A percentile compares a stretch with the other conserved stretches of the same genome.
Conservation (phyloP, 2,329 filamentous ascomycete species). For the Daldinia sp. region DNA sequence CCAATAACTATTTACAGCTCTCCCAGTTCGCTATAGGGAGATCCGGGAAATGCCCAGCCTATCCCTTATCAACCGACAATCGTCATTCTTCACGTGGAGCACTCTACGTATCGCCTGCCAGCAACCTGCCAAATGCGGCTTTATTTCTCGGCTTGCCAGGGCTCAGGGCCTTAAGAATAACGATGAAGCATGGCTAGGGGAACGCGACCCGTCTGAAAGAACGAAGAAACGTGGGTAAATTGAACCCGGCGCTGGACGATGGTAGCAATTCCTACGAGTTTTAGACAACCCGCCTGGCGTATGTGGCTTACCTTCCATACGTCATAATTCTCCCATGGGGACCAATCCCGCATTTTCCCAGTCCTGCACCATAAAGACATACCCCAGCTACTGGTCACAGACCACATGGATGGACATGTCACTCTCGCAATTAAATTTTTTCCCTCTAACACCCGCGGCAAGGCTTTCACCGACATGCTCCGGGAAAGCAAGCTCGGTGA, state of each 20-base stretch:
- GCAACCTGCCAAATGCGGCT: conserved; percentile 37
- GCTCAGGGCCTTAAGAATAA: background rate
- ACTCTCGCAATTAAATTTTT: conserved; percentile 23
- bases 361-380: conserved; percentile 22
- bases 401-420: conserved; percentile 28
- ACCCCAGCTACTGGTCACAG: conserved; percentile 38
- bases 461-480: conserved; percentile 38
- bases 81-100: conserved; percentile 41
- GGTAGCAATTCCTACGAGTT: conserved; percentile 32
- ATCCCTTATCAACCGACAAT: conserved; percentile 40
- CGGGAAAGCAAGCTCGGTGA: conserved; percentile 41
- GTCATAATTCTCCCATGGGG: conserved; percentile 38
- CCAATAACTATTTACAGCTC: conserved; percentile 35
- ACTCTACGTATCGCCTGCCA: conserved; percentile 16
- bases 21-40: conserved; percentile 28
- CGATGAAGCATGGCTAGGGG: conserved; percentile 7
- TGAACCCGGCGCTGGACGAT: conserved; percentile 29
- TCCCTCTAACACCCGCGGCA: conserved; percentile 5
- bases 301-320: conserved; percentile 43
- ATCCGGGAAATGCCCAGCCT: conserved; percentile 32
- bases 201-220: conserved; percentile 15
- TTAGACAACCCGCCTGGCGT: conserved; percentile 23
- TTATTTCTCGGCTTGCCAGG: conserved; percentile 6
- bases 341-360: conserved; percentile 44
- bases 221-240: conserved; percentile 24